phyloP scores from a whole-genome alignment of 176 grass and related monocot genomes.

The Phoenix roebelenii region DNA sequence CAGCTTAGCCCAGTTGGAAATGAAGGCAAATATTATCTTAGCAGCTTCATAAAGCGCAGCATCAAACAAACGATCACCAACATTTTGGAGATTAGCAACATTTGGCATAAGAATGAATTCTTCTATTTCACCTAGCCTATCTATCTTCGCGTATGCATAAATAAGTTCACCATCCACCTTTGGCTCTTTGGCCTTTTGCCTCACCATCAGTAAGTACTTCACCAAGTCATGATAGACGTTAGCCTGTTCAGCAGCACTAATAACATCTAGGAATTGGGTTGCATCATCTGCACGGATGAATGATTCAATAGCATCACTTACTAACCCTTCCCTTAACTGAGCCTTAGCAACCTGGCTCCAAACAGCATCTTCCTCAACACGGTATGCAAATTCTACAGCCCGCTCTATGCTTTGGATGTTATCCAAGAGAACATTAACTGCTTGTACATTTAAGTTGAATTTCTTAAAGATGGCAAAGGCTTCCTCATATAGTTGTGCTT shows the following conservation, averaged over 20 bases:
- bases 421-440: constrained; percentile 84
- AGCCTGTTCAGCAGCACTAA: constrained; percentile 65
- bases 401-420: constrained; percentile 86
- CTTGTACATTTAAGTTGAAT: constrained; percentile 93
- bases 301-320: constrained; percentile 94
- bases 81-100: constrained; percentile 93
- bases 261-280: constrained; percentile 80
- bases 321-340: constrained; percentile 78
- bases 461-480: constrained; percentile 98
- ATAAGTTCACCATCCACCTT: constrained; percentile 86
- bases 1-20: constrained; percentile 95
- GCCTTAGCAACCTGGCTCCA: constrained; percentile 96
- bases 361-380: constrained; percentile 93
- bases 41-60: constrained; percentile 94
- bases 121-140: constrained; percentile 79
- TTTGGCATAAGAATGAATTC: constrained; percentile 97
- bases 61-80: constrained; percentile 85
- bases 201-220: constrained; percentile 80
- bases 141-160: constrained; percentile 94
- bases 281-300: constrained; percentile 93
- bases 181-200: constrained; percentile 69
- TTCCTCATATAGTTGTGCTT: constrained; percentile 86
- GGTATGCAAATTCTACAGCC: constrained; percentile 89
- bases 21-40: constrained; percentile 95
- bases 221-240: constrained; percentile 82